phyloP scores from a whole-genome alignment of 2,329 filamentous ascomycete species.

The Nemania sp. region DNA sequence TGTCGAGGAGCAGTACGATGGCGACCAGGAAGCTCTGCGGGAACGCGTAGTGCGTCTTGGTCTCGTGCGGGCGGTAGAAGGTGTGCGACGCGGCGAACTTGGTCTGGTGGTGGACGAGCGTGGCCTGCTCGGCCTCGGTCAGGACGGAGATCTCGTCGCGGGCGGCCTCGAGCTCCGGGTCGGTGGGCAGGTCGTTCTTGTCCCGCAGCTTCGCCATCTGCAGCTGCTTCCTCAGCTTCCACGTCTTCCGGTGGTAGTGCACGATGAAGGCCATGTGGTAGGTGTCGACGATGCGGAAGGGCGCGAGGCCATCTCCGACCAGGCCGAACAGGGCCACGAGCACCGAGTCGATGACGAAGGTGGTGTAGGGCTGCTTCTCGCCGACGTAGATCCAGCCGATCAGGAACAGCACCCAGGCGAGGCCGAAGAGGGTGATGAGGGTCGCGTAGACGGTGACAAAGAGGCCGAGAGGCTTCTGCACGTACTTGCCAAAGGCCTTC shows the following conservation, averaged over 20 bases:
- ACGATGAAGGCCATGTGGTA: conserved; percentile 87
- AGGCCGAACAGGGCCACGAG: conserved; percentile 72
- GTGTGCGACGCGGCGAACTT: conserved; percentile 84
- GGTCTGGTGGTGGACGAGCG: conserved; percentile 74
- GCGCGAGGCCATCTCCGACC: conserved; percentile 71
- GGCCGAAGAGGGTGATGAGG: conserved; percentile 81
- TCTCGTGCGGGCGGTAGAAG: conserved; percentile 90
- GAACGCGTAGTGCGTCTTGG: conserved; percentile 78
- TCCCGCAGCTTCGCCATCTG: conserved; percentile 66
- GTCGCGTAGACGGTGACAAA: conserved; percentile 83
- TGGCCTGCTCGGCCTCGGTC: conserved; percentile 66
- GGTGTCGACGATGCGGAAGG: conserved; percentile 79
- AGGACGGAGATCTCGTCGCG: conserved; percentile 63
- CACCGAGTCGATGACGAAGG: conserved; percentile 72
- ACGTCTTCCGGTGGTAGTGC: conserved; percentile 68
- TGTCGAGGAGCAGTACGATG: conserved; percentile 78
- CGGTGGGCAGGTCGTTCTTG: conserved; percentile 68
- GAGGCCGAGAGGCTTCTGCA: conserved; percentile 76
- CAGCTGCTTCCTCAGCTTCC: conserved; percentile 66
- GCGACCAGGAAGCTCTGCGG: conserved; percentile 74
- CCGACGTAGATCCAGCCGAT: conserved; percentile 90
- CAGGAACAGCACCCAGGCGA: conserved; percentile 88
- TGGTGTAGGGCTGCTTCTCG: conserved; percentile 68
- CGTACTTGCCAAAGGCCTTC: conserved; percentile 81
- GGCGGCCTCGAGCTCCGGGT: conserved; percentile 48